A percentile compares a stretch with the other conserved stretches of the same genome.
Evolutionary conservation across 2,329 filamentous ascomycete genomes (phyloP).

Genomic region (Pseudogymnoascus sp.): DNA sequence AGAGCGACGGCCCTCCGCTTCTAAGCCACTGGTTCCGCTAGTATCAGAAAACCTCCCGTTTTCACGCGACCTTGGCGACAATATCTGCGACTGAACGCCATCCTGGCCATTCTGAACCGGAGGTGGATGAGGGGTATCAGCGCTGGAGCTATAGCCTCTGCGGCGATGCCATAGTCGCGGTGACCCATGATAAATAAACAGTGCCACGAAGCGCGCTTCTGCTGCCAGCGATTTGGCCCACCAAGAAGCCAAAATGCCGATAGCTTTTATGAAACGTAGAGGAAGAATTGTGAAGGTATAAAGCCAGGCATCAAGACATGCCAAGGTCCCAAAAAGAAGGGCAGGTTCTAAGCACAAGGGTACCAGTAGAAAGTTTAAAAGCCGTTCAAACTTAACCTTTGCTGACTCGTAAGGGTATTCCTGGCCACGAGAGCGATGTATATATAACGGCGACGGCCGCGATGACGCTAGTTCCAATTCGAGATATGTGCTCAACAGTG

Average conservation of each 20-base stretch:
- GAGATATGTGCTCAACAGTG: slow-evolving; percentile 58
- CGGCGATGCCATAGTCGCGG: slow-evolving; percentile 64
- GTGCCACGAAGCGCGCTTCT: slow-evolving; percentile 63
- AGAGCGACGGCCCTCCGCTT: slow-evolving; percentile 14
- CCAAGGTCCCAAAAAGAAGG: slow-evolving; percentile 78
- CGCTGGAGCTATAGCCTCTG: slow-evolving; percentile 40
- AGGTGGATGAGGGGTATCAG: slow-evolving; percentile 13
- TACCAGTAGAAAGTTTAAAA: slow-evolving; percentile 80
- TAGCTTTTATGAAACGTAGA: slow-evolving; percentile 73
- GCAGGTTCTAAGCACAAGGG: slow-evolving; percentile 77
- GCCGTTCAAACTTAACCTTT: slow-evolving; percentile 80
- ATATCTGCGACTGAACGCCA: not conserved
- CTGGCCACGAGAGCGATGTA: slow-evolving; percentile 48
- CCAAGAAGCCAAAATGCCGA: slow-evolving; percentile 69
- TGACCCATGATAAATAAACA: slow-evolving; percentile 71
- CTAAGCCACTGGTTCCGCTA: slow-evolving; percentile 11
- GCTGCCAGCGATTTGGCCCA: slow-evolving; percentile 65
- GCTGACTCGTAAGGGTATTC: slow-evolving; percentile 82
- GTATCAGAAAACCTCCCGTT: not conserved
- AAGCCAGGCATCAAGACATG: slow-evolving; percentile 91
- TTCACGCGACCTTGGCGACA: not conserved
- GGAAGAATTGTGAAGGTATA: slow-evolving; percentile 95
- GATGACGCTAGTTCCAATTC: slow-evolving; percentile 57
- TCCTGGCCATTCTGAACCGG: not conserved
- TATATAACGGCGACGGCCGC: slow-evolving; percentile 57